phyloP scores from a whole-genome alignment of 2,329 filamentous ascomycete genomes.

The Setomelanomma holmii region DNA sequence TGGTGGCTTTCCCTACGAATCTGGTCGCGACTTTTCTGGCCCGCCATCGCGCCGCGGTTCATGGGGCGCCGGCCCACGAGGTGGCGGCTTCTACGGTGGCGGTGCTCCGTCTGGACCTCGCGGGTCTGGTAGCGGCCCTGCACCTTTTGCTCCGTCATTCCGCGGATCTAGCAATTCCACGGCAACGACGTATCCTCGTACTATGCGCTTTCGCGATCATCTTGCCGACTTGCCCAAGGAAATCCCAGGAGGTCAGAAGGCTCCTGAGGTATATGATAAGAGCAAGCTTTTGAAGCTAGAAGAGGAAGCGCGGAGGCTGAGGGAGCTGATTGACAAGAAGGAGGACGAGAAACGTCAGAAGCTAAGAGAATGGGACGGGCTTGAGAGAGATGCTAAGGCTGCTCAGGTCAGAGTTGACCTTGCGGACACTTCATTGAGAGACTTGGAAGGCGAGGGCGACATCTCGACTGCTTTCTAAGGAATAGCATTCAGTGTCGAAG shows the following conservation, averaged over 20 bases:
- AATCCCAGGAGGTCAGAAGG: conserved; percentile 54
- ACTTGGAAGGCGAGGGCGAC: conserved; percentile 50
- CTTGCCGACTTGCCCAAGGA: conserved; percentile 54
- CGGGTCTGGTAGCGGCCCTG: conserved; percentile 33
- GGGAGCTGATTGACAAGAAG: conserved; percentile 56
- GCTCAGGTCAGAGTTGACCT: conserved; percentile 55
- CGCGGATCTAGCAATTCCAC: conserved; percentile 53
- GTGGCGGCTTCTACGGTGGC: conserved; percentile 35
- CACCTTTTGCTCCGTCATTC: conserved; percentile 46
- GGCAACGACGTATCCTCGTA: conserved; percentile 55
- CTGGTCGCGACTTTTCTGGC: conserved; percentile 43
- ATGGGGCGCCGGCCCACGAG: conserved; percentile 41
- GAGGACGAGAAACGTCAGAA: conserved; percentile 53
- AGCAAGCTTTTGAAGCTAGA: conserved; percentile 55
- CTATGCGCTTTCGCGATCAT: conserved; percentile 54
- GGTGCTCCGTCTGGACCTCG: conserved; percentile 46
- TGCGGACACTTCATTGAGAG: conserved; percentile 55
- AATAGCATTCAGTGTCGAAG: neutral
- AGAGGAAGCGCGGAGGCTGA: conserved; percentile 55
- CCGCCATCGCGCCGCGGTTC: conserved; percentile 45
- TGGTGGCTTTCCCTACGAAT: conserved; percentile 50
- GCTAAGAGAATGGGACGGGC: conserved; percentile 55
- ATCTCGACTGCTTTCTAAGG: conserved; percentile 48
- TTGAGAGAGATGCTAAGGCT: conserved; percentile 53
- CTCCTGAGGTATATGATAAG: conserved; percentile 52